Evolutionary conservation across 2,329 filamentous ascomycete species (phyloP).

Genomic region (Scedosporium minutisporum): DNA sequence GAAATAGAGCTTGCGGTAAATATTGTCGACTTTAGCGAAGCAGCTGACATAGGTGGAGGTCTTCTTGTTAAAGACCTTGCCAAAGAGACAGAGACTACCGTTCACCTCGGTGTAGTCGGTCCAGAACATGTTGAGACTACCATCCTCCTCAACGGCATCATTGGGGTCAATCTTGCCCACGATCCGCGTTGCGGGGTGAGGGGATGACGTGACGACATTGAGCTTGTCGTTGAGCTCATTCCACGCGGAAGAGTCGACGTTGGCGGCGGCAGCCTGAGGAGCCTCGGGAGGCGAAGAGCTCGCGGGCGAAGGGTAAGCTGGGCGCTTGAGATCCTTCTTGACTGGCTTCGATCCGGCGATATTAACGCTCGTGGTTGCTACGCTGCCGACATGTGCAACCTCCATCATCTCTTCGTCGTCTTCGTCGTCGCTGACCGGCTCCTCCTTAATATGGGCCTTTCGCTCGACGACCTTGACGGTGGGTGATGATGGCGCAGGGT

Average conservation of each 20-base stretch:
- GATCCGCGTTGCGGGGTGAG: slow-evolving; percentile 44
- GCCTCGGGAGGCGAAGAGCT: slow-evolving; percentile 67
- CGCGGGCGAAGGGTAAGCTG: slow-evolving; percentile 57
- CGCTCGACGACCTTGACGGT: slow-evolving; percentile 68
- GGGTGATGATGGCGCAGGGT: slow-evolving; percentile 79
- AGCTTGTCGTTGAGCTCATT: slow-evolving; percentile 77
- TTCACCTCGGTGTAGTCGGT: slow-evolving; percentile 90
- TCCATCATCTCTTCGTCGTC: slow-evolving; percentile 82
- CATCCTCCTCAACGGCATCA: slow-evolving; percentile 88
- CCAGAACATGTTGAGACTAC: slow-evolving; percentile 92
- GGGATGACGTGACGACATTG: slow-evolving; percentile 71
- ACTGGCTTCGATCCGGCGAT: slow-evolving; percentile 65
- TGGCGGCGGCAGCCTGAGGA: slow-evolving; percentile 32
- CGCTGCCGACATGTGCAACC: slow-evolving; percentile 64
- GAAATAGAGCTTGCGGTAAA: slow-evolving; percentile 86
- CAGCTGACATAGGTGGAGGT: slow-evolving; percentile 74
- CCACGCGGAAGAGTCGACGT: slow-evolving; percentile 75
- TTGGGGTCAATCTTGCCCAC: slow-evolving; percentile 75
- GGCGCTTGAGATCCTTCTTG: slow-evolving; percentile 62
- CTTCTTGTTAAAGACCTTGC: slow-evolving; percentile 87
- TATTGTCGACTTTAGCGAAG: slow-evolving; percentile 93
- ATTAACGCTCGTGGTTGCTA: slow-evolving; percentile 67
- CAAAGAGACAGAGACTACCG: slow-evolving; percentile 85
- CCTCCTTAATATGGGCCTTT: slow-evolving; percentile 45
- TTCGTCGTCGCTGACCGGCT: slow-evolving; percentile 54